Evolutionary conservation across 73 alveolate species (phyloP), one percentile per base, ranked within the genome.

Genomic region (Paramecium biaurelia): DNA sequence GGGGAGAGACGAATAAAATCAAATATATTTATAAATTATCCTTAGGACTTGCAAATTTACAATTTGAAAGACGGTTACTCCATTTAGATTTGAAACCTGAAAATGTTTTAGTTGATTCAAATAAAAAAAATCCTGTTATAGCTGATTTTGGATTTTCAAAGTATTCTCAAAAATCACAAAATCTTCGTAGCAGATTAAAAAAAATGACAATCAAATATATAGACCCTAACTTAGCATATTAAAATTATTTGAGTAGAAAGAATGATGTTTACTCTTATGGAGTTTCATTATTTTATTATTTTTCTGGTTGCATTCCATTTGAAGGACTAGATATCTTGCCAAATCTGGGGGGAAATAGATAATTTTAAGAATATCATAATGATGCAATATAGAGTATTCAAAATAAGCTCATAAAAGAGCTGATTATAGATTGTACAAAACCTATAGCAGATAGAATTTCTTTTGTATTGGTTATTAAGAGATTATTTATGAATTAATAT

Each of bases 221-320:
- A n/a, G 85, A 67, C 24, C 85, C 85, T 67, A 53, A 67, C 1
- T 67, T 67, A 23, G 28, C 2, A 12, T 14, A 23, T 14, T 5
- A 3, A 5, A 32, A 28, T 12, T 14, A 4, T 30, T 34, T 24
- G 11, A 67, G 85, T 34, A 1, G 47, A 34, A 18, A 67, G 26
- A 67, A 67, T 67, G 85, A 67, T 67, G 85, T 67, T 5, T 67
- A 67, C 26, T 67, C 85, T 0, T 67, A 4, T 67, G 85, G 85
- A 21, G 26, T 67, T 14, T 14, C 85, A 11, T 24, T 67, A 23
- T 67, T 23, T 26, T 28, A 67, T 1, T 67, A 32, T 28, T 67
- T 67, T 67, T 14, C 85, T 23, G 41, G 85, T 15, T 53, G 12
- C 21, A 18, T 18, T 53, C 68, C 68, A n/a, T 53, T 1, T 53